Evolutionary conservation across 2,329 filamentous ascomycete species (phyloP), one percentile per base, ranked within the genome.

Genomic region (Corynespora cassiicola): DNA sequence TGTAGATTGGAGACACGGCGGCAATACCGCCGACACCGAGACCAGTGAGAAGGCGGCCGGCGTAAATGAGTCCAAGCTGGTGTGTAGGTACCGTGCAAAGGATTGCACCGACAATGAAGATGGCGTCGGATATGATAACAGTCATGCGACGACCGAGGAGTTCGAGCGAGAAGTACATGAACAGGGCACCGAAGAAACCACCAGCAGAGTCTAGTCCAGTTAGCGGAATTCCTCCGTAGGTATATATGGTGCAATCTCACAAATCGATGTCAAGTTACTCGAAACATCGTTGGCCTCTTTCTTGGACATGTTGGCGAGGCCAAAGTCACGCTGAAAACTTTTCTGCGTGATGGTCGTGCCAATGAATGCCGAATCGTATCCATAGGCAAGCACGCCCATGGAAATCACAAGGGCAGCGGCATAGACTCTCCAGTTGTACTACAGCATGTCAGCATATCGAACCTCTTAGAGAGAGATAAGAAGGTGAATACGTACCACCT

Each of bases 341-440:
- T 66, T 47, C 17, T 73, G 75, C 3, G 75, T 69, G 37, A 80
- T 79, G 0, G 77, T 80, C 1, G 75, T 78, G 3, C 78, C 78
- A 15, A 80, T 72, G 57, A 80, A 80, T 10, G 76, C 75, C 3
- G 71, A 74, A 47, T 80, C 77, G 50, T 80, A 79, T 10, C 77
- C 76, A 43, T 78, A 78, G 4, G 73, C 74, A 16, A 60, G 38
- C 1, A 52, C 56, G 10, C 76, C 76, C 12, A 73, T 74, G 4
- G 76, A 71, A 29, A 79, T 77, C 19, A 78, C 66, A n/a, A 71
- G 52, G 0, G 74, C 70, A 30, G 75, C 70, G 5, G 61, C 65
- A 50, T 80, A 80, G 15, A 79, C 60, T 3, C 72, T 68, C 72
- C 72, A 75, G 45, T 79, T 79, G 61, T 79, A 79, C 47, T 54